phyloP scores from a whole-genome alignment of 208 protist species.

The Trypanosoma lewisi region DNA sequence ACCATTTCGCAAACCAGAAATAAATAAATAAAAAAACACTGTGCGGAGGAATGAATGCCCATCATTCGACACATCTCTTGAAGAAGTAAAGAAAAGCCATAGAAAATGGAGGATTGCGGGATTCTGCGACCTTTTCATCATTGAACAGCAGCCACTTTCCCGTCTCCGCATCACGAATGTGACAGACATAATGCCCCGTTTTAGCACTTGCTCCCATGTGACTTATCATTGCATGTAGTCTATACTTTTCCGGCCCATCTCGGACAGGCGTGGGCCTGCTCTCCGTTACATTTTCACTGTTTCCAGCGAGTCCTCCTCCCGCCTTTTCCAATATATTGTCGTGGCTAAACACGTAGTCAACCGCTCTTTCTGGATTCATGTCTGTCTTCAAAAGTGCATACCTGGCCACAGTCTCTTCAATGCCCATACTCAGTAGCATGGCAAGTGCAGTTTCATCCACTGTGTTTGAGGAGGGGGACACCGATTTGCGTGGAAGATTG shows the following conservation, averaged over 20 bases:
- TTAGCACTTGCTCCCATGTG: conserved; percentile 89
- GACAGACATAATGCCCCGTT: conserved; percentile 91
- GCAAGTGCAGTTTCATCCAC: conserved; percentile 79
- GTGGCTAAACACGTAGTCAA: conserved; percentile 97
- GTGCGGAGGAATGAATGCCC: background rate
- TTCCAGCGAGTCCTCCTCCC: conserved; percentile 19
- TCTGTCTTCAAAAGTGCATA: conserved; percentile 85
- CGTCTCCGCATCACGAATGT: conserved; percentile 69
- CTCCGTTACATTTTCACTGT: background rate
- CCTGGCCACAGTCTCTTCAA: conserved; percentile 61
- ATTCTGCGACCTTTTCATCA: conserved; percentile 93
- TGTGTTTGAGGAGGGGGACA: background rate
- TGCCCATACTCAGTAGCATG: conserved; percentile 87
- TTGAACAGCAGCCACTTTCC: conserved; percentile 94
- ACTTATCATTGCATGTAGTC: conserved; percentile 86
- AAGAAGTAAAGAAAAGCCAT: conserved; percentile 94
- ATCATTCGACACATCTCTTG: conserved; percentile 34
- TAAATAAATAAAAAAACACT: background rate
- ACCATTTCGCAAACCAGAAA: background rate
- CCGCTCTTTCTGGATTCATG: conserved; percentile 92
- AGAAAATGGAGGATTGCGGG: conserved; percentile 85
- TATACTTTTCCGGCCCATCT: conserved; percentile 66
- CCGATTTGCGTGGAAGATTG: conserved; percentile 17
- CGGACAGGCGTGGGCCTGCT: conserved; percentile 6
- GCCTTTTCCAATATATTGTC: conserved; percentile 68